Conservation (phyloP, 2,329 filamentous ascomycete genomes). For the Stenocarpella maydis region DNA sequence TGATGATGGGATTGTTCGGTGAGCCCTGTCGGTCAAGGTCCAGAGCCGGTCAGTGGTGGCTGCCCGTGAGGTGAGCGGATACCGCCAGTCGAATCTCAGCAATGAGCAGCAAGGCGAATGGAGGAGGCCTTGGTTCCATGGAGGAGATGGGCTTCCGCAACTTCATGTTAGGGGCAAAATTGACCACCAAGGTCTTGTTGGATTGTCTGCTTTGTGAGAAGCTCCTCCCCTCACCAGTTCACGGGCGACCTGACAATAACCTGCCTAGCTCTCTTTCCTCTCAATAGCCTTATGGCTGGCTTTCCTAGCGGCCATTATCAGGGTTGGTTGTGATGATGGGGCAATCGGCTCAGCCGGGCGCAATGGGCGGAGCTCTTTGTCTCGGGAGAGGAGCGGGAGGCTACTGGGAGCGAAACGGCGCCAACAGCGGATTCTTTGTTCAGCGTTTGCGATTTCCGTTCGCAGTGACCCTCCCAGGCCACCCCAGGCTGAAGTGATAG, state of each 20-base stretch:
- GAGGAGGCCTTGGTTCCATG: conserved; percentile 28
- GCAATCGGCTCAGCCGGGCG: conserved; percentile 29
- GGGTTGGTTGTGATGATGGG: conserved; percentile 26
- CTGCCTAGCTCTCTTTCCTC: conserved; percentile 32
- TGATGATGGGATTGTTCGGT: conserved; percentile 25
- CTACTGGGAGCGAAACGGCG: conserved; percentile 43
- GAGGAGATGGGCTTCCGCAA: conserved; percentile 28
- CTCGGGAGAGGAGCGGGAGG: conserved; percentile 55
- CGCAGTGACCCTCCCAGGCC: conserved; percentile 35
- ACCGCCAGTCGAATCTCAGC: conserved; percentile 30
- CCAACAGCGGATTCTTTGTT: conserved; percentile 42
- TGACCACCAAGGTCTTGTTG: conserved; percentile 39
- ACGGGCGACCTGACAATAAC: conserved; percentile 39
- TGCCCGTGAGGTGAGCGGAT: conserved; percentile 29
- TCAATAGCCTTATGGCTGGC: conserved; percentile 39
- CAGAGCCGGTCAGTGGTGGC: conserved; percentile 26
- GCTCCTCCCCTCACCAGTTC: conserved; percentile 32
- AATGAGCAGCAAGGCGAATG: conserved; percentile 16
- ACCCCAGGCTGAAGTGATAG: conserved; percentile 27
- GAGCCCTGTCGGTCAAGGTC: conserved; percentile 23
- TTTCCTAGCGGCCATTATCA: conserved; percentile 36
- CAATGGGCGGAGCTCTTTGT: conserved; percentile 41
- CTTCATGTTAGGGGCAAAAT: conserved; percentile 36
- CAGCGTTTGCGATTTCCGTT: conserved; percentile 45
- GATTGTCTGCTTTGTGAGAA: conserved; percentile 45